Conservation (phyloP, 306 rosid species). For the Comarum palustre region DNA sequence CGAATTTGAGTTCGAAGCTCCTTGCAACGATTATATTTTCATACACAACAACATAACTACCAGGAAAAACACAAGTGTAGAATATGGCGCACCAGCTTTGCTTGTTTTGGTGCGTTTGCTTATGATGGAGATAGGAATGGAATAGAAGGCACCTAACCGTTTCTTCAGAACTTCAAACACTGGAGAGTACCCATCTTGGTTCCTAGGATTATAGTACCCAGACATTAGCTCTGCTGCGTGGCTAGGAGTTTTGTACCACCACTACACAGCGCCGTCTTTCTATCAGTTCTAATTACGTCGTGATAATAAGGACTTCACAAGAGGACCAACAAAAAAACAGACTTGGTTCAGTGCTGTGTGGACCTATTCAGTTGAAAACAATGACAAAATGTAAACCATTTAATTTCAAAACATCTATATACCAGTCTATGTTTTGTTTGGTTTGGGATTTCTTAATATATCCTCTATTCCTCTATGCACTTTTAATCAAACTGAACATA, state of each 20-base stretch:
- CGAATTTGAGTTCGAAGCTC: constrained; percentile 53
- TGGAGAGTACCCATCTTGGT: constrained; percentile 90
- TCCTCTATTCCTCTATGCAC: not conserved
- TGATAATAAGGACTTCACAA: constrained; percentile 12
- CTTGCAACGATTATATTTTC: not conserved
- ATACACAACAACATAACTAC: not conserved
- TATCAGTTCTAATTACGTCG: constrained; percentile 17
- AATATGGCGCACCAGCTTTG: not conserved
- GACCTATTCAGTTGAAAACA: not conserved
- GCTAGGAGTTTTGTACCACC: constrained; percentile 94
- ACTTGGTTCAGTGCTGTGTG: not conserved
- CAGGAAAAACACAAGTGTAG: not conserved
- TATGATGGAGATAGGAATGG: not conserved
- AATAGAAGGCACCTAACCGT: constrained; percentile 18
- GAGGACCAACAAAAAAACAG: not conserved
- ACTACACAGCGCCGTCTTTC: constrained; percentile 46
- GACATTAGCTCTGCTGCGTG: constrained; percentile 97
- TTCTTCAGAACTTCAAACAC: constrained; percentile 80
- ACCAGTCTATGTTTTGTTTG: not conserved
- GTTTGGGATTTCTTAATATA: not conserved
- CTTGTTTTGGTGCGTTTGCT: constrained; percentile 1
- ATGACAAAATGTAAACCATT: not conserved
- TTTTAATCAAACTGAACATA: not conserved
- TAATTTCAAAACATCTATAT: not conserved
- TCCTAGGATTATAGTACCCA: constrained; percentile 86